Base-by-base conservation (phyloP, 208 protist species). In the Trypanosoma rangeli region DNA sequence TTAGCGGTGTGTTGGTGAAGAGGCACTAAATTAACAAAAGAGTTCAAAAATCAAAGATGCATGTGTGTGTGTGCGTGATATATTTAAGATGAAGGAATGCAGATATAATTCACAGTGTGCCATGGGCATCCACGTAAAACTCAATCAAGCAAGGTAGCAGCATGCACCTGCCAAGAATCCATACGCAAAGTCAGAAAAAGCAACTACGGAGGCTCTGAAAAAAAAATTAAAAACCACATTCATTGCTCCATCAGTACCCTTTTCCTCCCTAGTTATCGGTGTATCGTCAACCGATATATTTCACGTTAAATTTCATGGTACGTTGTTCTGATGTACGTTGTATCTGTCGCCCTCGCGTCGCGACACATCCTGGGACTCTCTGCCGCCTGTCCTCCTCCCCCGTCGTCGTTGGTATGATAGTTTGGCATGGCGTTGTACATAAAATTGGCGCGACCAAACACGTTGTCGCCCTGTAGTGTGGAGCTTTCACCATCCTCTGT, bases 1-100 rank as follows among this genome's bases (percentile, higher is more conserved):
- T 31, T 53, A 1, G 49, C 20, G 24, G n/a, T 56, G 28, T 53
- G 29, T 37, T 54, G 24, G n/a, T 44, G 48, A 48, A 46, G 46
- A 66, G 44, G 61, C 49, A 69, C 64, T 63, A 53, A 1, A 42
- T 37, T 4, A 53, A 33, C 28, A 58, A 48, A 8, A 61, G 26
- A 59, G 28, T 37, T 37, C 4, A 37, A 7, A 37, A 37, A 37
- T 2, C 33, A 2, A 37, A 7, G 2, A 7, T 37, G 33, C 7
- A 7, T 37, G 33, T 37, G 33, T 37, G 33, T 37, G 33, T 37
- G 33, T 37, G 33, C 7, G 33, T 2, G 33, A 37, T 7, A 37
- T 9, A 7, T 9, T 9, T 9, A 37, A 37, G 2, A 20, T 60
- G 55, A 5, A 13, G 9, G 31, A 60, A 13, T 15, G n/a, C 9